phyloP scores from a whole-genome alignment of 192 early-diverging fungal genomes.

The Neocallimastix lanati region DNA sequence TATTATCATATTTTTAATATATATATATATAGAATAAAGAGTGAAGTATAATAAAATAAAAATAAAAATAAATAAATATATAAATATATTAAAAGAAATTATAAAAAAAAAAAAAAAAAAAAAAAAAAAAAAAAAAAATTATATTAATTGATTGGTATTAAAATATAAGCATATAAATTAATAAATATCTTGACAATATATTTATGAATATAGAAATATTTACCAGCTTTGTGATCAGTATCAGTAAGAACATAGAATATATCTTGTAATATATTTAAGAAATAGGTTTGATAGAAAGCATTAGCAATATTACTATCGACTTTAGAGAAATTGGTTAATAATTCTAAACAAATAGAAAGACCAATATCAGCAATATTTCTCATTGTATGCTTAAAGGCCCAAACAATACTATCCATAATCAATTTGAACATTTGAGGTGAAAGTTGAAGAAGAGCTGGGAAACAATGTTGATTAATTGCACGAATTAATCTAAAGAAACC shows the following conservation, averaged over 20 bases:
- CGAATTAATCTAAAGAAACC: conserved; percentile 86
- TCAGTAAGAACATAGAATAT: conserved; percentile 93
- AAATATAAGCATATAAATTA: too few relatives aligned
- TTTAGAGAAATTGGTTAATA: conserved; percentile 68
- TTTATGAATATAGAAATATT: too few relatives aligned
- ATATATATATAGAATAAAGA: too few relatives aligned
- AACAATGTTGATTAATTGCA: conserved; percentile 80
- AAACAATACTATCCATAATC: conserved; percentile 86
- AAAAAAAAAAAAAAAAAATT: conserved; percentile 1
- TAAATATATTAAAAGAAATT: too few relatives aligned
- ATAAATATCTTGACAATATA: too few relatives aligned
- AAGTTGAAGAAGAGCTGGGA: conserved; percentile 71
- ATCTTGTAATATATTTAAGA: conserved; percentile 77
- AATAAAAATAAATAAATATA: too few relatives aligned
- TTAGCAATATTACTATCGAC: conserved; percentile 54
- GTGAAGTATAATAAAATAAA: too few relatives aligned
- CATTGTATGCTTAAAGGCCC: conserved; percentile 98
- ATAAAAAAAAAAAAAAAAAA: too few relatives aligned
- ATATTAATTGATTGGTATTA: too few relatives aligned
- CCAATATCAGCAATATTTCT: conserved; percentile 89
- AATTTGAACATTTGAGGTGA: conserved; percentile 74
- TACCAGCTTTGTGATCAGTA: conserved; percentile 91
- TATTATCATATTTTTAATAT: too few relatives aligned
- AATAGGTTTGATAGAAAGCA: conserved; percentile 83
- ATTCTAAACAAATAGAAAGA: conserved; percentile 64